Base-by-base conservation (phyloP, 1,284 basidiomycete genomes). In the Cryptococcus sp. region DNA sequence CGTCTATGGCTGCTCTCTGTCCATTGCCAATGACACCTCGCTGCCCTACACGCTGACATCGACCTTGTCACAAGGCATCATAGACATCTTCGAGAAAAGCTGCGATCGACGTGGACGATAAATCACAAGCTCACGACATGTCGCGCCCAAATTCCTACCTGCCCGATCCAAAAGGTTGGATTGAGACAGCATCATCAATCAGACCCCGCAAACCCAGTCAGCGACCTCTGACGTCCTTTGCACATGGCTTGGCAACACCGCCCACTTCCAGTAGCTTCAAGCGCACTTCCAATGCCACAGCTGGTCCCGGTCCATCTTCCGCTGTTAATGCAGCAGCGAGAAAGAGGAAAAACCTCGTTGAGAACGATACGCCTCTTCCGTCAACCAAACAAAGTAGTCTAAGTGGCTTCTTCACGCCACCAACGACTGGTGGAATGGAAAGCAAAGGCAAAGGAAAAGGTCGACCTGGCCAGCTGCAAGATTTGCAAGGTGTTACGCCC, bases 101-200 rank as follows among this genome's bases (percentile, higher is more conserved):
- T n/a, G n/a, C n/a, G n/a, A n/a, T n/a, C n/a, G n/a, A n/a, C n/a
- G n/a, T 34, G 29, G 29, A 34, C 8, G 13, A 7, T 34, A 10
- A 7, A 13, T 13, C 26, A 10, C 26, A 29, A 34, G 8, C 2
- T 34, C 29, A 34, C 13, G n/a, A 6, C 41, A 44, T 44, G 41
- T 44, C 41, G 43, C 55, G 25, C 55, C 60, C 29, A 50, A 39
- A 16, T 47, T 52, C 48, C 3, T 61, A 50, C 49, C 44, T 43
- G 17, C 72, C 72, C 19, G 68, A 73, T 46, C 72, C 71, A 1
- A 63, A 60, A 41, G 68, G 68, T 41, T 76, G 74, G 74, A 65
- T 74, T 46, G 57, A 66, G 26, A 68, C 67, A 17, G 56, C 51
- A 3, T 43, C 55, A 3, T 57, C 57, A 5, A 39, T 61, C 8